Evolutionary conservation across 306 rosid species (phyloP), one percentile per base, ranked within the genome.

Genomic region (Vigna trinervia): DNA sequence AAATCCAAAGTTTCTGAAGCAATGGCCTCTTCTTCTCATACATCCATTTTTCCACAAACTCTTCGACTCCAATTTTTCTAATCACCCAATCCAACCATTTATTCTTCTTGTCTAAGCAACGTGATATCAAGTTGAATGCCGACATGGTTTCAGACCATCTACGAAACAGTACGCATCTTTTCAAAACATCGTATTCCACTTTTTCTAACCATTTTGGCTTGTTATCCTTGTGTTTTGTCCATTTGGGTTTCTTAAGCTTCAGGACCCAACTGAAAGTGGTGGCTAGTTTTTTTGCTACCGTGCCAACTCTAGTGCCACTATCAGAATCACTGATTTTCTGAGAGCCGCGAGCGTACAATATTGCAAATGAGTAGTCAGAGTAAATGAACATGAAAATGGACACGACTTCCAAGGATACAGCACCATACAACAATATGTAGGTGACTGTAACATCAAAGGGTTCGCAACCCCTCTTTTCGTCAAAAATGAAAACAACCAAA

Each of bases 91-190:
- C 50, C 28, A 5, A 5, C 34, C 62, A 53, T 17, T 0, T 1
- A 4, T 0, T 20, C 50, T 0, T 12, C 1, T 4, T 34, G 1
- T 73, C 23, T 1, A 83, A 78, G 67, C 78, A 82, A 74, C 78
- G 81, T 2, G 32, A 3, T 51, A 86, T 73, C 71, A 86, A 65
- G 34, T 86, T 86, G 80, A 22, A 69, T 9, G 48, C 34, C 2
- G 82, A 63, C 8, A 89, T 50, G 8, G 80, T 57, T 62, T 75
- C 86, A 13, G 76, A 77, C 93, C 93, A 89, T 65, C 90, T 83
- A 1, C 86, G 84, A 43, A 53, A 73, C 0, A 77, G 8, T 20
- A 75, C 1, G 12, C 1, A 36, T 10, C 76, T 82, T 15, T 30
- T 19, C 81, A 82, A 67, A 4, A 38, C 30, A 0, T 0, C 6